Percentiles rank a stretch among this genome's conserved stretches.
Evolutionary conservation across 2,329 filamentous ascomycete genomes (phyloP).

Genomic region (Simplicillium aogashimaense): DNA sequence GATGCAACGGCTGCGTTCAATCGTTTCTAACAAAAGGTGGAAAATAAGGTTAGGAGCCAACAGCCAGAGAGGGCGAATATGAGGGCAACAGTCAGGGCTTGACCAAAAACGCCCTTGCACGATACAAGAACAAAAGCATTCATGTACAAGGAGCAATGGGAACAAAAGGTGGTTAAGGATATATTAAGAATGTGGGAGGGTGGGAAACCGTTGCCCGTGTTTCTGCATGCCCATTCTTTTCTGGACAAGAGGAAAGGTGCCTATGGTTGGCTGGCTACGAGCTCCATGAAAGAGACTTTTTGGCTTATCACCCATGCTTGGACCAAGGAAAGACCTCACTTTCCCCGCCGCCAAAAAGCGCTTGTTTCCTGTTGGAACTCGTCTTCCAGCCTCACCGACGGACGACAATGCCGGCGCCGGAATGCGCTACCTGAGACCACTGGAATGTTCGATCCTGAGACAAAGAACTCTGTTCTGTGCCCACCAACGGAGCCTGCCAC

Average conservation of each 20-base stretch:
- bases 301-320: too few relatives aligned
- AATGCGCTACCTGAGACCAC: slow-evolving; percentile 7
- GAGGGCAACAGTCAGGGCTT: too few relatives aligned
- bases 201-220: background rate
- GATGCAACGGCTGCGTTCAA: too few relatives aligned
- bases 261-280: slow-evolving; percentile 6
- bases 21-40: too few relatives aligned
- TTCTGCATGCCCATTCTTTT: slow-evolving; percentile 5
- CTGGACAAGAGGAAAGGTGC: slow-evolving; percentile 4
- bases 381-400: slow-evolving; percentile 18
- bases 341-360: slow-evolving; percentile 1
- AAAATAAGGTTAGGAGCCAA: too few relatives aligned
- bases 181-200: slow-evolving; percentile 4
- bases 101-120: too few relatives aligned
- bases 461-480: background rate
- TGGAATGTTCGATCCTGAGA: background rate
- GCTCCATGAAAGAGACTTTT: slow-evolving; percentile 1
- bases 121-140: slow-evolving; percentile 7
- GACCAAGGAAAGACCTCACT: too few relatives aligned
- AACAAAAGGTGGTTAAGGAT: slow-evolving; percentile 6
- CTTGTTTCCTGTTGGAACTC: background rate
- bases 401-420: slow-evolving; percentile 21
- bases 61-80: too few relatives aligned
- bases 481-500: background rate
- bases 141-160: slow-evolving; percentile 6